Evolutionary conservation across 305 asterid genomes (phyloP).

Genomic region (Coffea humblotiana): DNA sequence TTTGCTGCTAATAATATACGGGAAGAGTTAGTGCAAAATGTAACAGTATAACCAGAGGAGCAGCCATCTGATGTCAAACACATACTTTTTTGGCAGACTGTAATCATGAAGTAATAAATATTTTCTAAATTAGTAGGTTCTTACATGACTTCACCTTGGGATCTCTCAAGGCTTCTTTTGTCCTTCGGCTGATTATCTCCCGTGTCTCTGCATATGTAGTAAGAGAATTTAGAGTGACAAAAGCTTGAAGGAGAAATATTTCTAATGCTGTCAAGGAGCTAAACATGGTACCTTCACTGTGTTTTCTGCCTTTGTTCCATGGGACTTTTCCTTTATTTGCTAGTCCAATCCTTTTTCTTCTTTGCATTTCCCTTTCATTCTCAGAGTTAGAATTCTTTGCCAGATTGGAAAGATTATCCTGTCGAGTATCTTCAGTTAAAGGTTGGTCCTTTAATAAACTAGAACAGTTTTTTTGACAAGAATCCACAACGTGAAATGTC

Average conservation of each 20-base stretch:
- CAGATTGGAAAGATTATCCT: slow-evolving; percentile 8
- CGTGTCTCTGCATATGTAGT: slow-evolving; percentile 65
- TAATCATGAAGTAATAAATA: background rate
- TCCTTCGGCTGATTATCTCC: slow-evolving; percentile 63
- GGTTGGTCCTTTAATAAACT: slow-evolving; percentile 27
- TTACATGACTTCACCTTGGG: slow-evolving; percentile 99
- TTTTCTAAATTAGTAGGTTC: slow-evolving; percentile 36
- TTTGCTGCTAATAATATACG: background rate
- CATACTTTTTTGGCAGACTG: background rate
- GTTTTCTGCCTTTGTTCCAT: slow-evolving; percentile 89
- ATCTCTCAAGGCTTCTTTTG: slow-evolving; percentile 90
- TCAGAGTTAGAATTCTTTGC: slow-evolving; percentile 19
- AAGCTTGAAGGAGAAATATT: slow-evolving; percentile 5
- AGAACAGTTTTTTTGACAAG: slow-evolving; percentile 24
- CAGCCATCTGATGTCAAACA: background rate
- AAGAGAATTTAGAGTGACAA: slow-evolving; percentile 21
- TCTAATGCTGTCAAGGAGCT: slow-evolving; percentile 8
- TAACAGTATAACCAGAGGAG: background rate
- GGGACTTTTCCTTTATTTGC: slow-evolving; percentile 87
- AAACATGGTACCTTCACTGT: slow-evolving; percentile 63
- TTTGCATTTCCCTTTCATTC: slow-evolving; percentile 38
- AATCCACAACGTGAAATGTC: slow-evolving; percentile 28
- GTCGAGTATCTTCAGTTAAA: slow-evolving; percentile 27
- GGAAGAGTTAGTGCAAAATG: background rate
- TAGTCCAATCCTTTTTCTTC: slow-evolving; percentile 38